A percentile compares a stretch with the other conserved stretches of the same genome.
These are phyloP conservation scores for Solanum chiquidenum DNA, from an alignment of 257 asterid species.

Conservation along the genomic window DNA sequence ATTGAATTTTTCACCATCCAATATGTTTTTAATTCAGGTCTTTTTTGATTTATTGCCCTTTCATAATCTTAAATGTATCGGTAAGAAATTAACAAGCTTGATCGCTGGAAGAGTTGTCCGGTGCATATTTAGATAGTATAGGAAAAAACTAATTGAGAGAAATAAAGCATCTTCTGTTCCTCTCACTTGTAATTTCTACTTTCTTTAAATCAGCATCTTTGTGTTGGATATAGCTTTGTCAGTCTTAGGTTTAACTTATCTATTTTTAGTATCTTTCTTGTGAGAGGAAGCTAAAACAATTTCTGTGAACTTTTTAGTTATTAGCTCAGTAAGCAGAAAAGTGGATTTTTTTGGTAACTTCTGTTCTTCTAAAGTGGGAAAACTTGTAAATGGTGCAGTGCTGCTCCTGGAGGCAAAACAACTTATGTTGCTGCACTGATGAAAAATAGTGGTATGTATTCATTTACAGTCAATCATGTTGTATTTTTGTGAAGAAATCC, in stretches of 20 bases:
- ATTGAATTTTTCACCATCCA: not conserved
- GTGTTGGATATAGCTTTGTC: not conserved
- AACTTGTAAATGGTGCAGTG: slow-evolving; percentile 38
- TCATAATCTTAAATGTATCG: not conserved
- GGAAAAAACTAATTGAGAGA: not conserved
- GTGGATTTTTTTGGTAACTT: not conserved
- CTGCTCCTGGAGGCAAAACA: slow-evolving; percentile 99
- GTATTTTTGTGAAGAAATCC: not conserved
- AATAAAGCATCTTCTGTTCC: not conserved
- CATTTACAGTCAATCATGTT: not conserved
- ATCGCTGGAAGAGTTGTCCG: not conserved
- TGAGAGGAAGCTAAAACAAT: not conserved
- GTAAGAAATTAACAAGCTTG: not conserved
- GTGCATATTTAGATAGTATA: not conserved
- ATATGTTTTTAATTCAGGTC: not conserved
- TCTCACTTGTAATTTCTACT: not conserved
- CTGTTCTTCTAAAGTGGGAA: slow-evolving; percentile 10
- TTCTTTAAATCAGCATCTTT: not conserved
- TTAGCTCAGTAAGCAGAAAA: not conserved
- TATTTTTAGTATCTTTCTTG: not conserved
- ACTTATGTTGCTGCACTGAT: slow-evolving; percentile 88
- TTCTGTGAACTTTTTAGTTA: not conserved
- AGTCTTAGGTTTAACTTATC: not conserved
- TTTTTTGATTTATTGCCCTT: not conserved
- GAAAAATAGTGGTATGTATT: slow-evolving; percentile 80